Percentiles rank a stretch among this genome's conserved stretches.
These are phyloP conservation scores for Phylloporus rhodoxanthus DNA, from an alignment of 768 basidiomycete genomes.

Conservation along the genomic window DNA sequence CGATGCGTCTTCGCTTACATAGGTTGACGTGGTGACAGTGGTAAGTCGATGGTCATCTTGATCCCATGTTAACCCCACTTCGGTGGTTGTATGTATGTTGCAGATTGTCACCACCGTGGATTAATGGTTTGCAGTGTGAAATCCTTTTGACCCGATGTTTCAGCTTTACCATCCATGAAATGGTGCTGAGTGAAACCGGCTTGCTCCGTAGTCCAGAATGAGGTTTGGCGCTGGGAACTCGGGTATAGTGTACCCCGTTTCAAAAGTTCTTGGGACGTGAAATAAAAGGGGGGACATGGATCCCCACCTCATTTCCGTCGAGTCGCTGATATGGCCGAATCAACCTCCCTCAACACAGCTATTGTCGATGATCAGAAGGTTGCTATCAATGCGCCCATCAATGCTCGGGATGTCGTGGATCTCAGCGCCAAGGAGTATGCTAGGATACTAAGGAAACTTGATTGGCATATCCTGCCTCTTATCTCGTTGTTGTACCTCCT, in stretches of 20 bases:
- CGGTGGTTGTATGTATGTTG: neutral
- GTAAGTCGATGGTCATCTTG: neutral
- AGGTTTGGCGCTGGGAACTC: neutral
- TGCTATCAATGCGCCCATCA: neutral
- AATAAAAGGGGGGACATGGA: neutral
- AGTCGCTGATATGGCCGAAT: conserved; percentile 5
- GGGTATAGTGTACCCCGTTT: neutral
- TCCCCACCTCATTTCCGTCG: neutral
- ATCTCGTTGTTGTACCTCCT: conserved; percentile 14
- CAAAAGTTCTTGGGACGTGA: neutral
- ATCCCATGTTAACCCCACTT: neutral
- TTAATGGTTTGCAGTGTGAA: too few relatives aligned
- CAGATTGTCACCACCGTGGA: neutral
- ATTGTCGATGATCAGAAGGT: neutral
- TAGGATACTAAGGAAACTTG: conserved; percentile 15
- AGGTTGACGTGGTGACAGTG: neutral
- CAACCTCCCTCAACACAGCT: neutral
- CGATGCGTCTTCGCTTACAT: neutral
- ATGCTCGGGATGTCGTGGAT: neutral
- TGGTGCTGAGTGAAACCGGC: neutral
- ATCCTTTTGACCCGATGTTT: neutral
- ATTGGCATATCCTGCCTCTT: conserved; percentile 17
- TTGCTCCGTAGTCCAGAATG: neutral
- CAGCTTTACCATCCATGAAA: neutral
- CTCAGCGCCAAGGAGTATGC: neutral